Evolutionary conservation across 176 grass and related monocot genomes (phyloP).

Genomic region (Raddia distichophylla): DNA sequence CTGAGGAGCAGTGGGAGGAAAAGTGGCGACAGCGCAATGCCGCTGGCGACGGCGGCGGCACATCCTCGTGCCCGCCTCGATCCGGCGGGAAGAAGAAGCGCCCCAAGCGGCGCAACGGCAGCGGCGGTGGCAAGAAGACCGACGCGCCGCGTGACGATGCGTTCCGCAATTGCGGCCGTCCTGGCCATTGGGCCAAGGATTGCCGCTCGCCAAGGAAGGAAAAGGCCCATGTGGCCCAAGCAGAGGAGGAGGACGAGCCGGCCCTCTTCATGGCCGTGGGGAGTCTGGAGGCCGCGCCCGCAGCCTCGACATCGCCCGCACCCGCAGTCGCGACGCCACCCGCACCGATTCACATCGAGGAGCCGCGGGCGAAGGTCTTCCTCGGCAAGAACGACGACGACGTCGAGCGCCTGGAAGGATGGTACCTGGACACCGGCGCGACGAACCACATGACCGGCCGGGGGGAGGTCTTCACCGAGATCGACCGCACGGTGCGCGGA

Average conservation of each 20-base stretch:
- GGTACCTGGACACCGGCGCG: not conserved
- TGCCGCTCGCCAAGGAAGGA: not conserved
- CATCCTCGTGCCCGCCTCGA: no score
- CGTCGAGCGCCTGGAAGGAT: not conserved
- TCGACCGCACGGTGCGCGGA: not conserved
- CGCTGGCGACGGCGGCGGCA: not conserved
- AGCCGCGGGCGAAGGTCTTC: not conserved
- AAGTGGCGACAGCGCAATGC: no score
- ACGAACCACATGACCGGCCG: not conserved
- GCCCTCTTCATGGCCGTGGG: not conserved
- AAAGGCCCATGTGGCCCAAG: not conserved
- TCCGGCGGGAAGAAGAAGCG: no score
- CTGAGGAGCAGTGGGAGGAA: no score
- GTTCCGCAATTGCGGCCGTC: not conserved
- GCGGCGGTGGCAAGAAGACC: not conserved
- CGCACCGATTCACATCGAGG: not conserved
- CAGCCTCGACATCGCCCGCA: no score
- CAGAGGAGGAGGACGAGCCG: fast-evolving
- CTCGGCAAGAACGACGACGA: not conserved
- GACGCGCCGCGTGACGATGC: not conserved
- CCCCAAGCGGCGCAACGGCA: no score
- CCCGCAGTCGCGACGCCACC: no score
- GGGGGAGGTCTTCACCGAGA: not conserved
- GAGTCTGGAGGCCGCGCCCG: no score
- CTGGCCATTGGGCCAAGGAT: not conserved